Evolutionary conservation across 805 yeast species (phyloP).

Genomic region (Naumovozyma castellii): DNA sequence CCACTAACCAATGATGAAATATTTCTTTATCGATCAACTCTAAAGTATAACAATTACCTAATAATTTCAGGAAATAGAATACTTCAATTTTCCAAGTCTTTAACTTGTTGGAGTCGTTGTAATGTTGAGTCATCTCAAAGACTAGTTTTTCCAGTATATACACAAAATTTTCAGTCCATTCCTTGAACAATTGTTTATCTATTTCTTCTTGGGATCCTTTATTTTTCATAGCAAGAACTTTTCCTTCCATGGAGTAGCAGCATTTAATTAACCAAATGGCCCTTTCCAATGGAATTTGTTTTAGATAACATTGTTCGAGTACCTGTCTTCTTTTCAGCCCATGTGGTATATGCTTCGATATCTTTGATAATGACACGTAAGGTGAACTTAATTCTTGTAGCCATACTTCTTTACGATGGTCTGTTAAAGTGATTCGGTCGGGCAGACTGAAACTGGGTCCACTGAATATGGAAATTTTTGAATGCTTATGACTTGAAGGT

Average conservation of each 20-base stretch:
- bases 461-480: slow-evolving; percentile 11
- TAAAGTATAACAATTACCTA: slow-evolving; percentile 60
- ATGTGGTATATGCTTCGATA: slow-evolving; percentile 79
- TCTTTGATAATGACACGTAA: slow-evolving; percentile 50
- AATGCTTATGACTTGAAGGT: neutral
- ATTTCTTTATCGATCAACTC: slow-evolving; percentile 51
- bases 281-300: slow-evolving; percentile 63
- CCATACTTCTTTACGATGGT: slow-evolving; percentile 80
- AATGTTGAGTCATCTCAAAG: slow-evolving; percentile 26
- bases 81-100: slow-evolving; percentile 39
- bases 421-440: slow-evolving; percentile 73
- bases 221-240: slow-evolving; percentile 9
- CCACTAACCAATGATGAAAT: slow-evolving; percentile 56
- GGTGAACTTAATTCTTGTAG: slow-evolving; percentile 66
- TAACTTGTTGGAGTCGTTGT: slow-evolving; percentile 22
- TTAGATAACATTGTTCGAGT: slow-evolving; percentile 60
- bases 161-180: slow-evolving; percentile 83
- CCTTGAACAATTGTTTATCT: slow-evolving; percentile 54
- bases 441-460: slow-evolving; percentile 29
- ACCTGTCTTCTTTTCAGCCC: slow-evolving; percentile 70
- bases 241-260: slow-evolving; percentile 66
- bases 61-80: slow-evolving; percentile 49
- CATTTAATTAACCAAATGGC: slow-evolving; percentile 90
- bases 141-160: slow-evolving; percentile 35
- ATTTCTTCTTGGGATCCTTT: slow-evolving; percentile 1